Evolutionary conservation across 345 rosid species (phyloP).

Genomic region (Euphorbia lathyris): DNA sequence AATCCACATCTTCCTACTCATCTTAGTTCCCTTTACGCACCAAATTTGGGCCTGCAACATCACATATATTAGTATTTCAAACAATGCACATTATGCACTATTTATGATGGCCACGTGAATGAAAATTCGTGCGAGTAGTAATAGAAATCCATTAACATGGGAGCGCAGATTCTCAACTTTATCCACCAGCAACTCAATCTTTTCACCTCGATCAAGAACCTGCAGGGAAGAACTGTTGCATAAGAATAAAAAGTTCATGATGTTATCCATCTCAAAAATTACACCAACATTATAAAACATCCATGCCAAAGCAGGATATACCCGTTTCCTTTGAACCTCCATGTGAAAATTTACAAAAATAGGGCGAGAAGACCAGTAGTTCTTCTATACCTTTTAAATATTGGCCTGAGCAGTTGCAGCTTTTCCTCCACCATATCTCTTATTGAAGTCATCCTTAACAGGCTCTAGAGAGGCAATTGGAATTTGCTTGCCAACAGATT

Average conservation of each 20-base stretch:
- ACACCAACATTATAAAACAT: background rate
- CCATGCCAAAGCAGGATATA: background rate
- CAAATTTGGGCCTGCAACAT: conserved; percentile 81
- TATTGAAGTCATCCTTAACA: conserved; percentile 85
- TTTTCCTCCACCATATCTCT: conserved; percentile 85
- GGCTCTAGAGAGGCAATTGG: conserved; percentile 90
- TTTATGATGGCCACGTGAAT: background rate
- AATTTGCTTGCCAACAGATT: conserved; percentile 80
- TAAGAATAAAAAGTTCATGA: too few species aligned
- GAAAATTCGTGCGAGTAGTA: background rate
- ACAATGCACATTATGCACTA: background rate
- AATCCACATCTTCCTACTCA: conserved; percentile 82
- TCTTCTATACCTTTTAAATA: conserved; percentile 72
- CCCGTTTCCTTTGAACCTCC: background rate
- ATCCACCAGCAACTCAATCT: conserved; percentile 95
- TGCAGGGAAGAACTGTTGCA: conserved; percentile 18
- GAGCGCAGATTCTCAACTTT: conserved; percentile 96
- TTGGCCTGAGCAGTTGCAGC: conserved; percentile 76
- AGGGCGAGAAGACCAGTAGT: background rate
- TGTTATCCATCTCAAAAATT: background rate
- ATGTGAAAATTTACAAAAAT: background rate
- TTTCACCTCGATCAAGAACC: conserved; percentile 99
- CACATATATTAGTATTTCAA: background rate
- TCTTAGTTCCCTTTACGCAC: conserved; percentile 83
- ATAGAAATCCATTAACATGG: conserved; percentile 47